Conservation (phyloP, 2,329 filamentous ascomycete genomes). For the Westerdykella ornata region DNA sequence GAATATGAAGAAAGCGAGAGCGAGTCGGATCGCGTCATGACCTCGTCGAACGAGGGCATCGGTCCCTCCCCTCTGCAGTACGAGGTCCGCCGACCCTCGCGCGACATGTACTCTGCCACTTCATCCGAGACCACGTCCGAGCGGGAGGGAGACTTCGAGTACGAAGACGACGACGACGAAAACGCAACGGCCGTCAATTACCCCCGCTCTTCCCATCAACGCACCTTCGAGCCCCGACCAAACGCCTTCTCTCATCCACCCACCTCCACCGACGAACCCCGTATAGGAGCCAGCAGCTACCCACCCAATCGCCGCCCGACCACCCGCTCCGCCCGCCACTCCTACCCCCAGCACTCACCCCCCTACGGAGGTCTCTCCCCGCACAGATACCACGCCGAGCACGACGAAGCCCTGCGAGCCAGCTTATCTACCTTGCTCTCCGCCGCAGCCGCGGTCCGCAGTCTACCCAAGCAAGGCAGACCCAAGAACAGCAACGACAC, state of each 20-base stretch:
- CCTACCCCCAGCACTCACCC: constrained; percentile 47
- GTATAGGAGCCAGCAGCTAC: constrained; percentile 43
- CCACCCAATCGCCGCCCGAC: constrained; percentile 34
- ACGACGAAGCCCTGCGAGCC: constrained; percentile 85
- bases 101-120: constrained; percentile 25
- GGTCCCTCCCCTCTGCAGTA: constrained; percentile 31
- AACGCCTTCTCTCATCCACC: constrained; percentile 88
- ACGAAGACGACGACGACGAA: constrained; percentile 60
- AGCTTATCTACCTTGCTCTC: constrained; percentile 92
- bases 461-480: constrained; percentile 57
- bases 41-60: constrained; percentile 57
- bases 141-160: constrained; percentile 32
- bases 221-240: constrained; percentile 72
- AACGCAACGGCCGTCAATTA: constrained; percentile 75
- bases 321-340: constrained; percentile 36
- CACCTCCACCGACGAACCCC: constrained; percentile 40
- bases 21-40: constrained; percentile 69
- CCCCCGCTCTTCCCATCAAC: constrained; percentile 43
- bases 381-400: constrained; percentile 66
- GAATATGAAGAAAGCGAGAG: constrained; percentile 92
- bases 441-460: constrained; percentile 84
- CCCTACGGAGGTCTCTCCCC: constrained; percentile 66
- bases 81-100: constrained; percentile 22
- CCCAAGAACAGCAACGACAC: constrained; percentile 24
- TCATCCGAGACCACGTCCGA: constrained; percentile 36